Base-by-base conservation (phyloP, 2,329 filamentous ascomycete genomes). In the Epichloe sp. region DNA sequence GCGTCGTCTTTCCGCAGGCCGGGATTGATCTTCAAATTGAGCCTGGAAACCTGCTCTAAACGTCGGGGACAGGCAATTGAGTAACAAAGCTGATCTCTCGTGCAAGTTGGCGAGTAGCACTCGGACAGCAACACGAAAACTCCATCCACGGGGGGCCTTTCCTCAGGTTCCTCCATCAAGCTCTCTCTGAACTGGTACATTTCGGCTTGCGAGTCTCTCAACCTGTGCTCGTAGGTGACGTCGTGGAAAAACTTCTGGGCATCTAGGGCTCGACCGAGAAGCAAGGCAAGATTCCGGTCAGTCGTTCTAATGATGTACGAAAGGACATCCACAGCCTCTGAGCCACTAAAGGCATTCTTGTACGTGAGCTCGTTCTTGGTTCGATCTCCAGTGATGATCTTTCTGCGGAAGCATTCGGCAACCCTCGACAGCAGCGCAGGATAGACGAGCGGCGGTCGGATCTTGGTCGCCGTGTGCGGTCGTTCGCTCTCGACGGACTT, bases 231-330 rank as follows among this genome's bases (percentile, higher is more conserved):
- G 68, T 98, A 98, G 0, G 91, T 96, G 48, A 97, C 93, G 75
- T 98, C 93, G 71, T 98, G 93, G 65, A 98, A 98, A 71, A 95
- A 96, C 66, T 97, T 97, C 64, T 98, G 93, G 23, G 93, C 93
- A 69, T 98, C 93, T 54, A 98, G 73, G 42, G 93, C 89, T 63
- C 93, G 81, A 55, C 93, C 93, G 15, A 98, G 74, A 10, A 98
- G 79, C 47, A 98, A 74, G 11, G 93, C 93, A 54, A 98, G 74
- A 64, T 98, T 98, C 53, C 93, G 82, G 68, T 98, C 93, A 0
- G 88, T 95, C 1, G 93, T 98, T 63, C 94, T 86, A 67, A 98
- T 97, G 58, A 98, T 97, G 63, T 94, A 95, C 1, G 88, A 88
- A 57, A 98, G 85, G 53, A 97, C 78, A 65, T 98, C 93, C 19